Percentiles rank a stretch among this genome's conserved stretches.
phyloP scores from a whole-genome alignment of 2,329 filamentous ascomycete species.

The Plectosphaerella sp. region DNA sequence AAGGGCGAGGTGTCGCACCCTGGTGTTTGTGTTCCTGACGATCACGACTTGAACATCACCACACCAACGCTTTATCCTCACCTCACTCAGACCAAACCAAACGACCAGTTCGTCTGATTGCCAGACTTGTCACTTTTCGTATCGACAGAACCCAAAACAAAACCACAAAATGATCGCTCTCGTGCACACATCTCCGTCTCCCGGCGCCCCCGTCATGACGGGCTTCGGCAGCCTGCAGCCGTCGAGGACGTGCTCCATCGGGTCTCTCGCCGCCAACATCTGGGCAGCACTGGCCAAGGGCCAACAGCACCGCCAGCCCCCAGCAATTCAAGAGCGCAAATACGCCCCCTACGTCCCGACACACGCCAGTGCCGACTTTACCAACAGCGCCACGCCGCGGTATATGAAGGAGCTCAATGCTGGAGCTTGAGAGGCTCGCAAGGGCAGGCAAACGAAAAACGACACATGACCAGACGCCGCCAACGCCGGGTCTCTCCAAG shows the following conservation, averaged over 20 bases:
- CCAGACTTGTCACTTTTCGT: too few relatives aligned
- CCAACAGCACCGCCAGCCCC: not conserved
- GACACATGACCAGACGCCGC: constrained; percentile 15
- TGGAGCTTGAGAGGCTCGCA: not conserved
- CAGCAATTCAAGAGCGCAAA: not conserved
- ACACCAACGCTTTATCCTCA: too few relatives aligned
- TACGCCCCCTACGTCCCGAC: constrained; percentile 21
- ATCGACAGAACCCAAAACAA: too few relatives aligned
- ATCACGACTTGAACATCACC: not conserved
- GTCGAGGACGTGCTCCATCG: not conserved
- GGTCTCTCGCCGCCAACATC: not conserved
- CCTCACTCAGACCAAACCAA: too few relatives aligned
- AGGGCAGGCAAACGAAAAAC: not conserved
- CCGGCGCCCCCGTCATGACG: not conserved
- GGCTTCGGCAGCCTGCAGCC: not conserved
- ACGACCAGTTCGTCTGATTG: too few relatives aligned
- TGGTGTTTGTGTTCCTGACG: not conserved
- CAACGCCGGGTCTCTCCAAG: too few relatives aligned
- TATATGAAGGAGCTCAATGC: constrained; percentile 31
- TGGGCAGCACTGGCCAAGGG: not conserved
- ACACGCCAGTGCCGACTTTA: constrained; percentile 35
- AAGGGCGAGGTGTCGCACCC: not conserved
- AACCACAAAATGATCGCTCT: too few relatives aligned
- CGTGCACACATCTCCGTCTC: too few relatives aligned
- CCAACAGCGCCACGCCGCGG: constrained; percentile 35